Conservation (phyloP, 352 stramenopile genomes). For the Pythium periplocum region DNA sequence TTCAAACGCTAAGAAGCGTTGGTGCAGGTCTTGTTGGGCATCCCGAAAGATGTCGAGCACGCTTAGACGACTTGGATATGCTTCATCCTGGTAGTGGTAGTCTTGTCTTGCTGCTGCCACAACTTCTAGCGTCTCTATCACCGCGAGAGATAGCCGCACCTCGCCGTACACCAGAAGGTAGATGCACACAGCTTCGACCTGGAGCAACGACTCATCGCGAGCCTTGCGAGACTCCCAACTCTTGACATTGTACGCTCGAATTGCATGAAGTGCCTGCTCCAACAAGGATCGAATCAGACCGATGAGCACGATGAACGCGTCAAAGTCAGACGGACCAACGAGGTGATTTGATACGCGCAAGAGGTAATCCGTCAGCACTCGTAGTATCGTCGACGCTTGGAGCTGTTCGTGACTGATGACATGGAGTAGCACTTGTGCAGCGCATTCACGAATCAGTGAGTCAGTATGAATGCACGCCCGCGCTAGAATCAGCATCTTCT, state of each 20-base stretch:
- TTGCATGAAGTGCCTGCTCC: conserved; percentile 1
- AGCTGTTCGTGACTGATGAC: conserved; percentile 19
- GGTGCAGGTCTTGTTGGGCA: conserved; percentile 13
- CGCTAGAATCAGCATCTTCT: conserved; percentile 58
- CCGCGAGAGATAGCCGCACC: conserved; percentile 18
- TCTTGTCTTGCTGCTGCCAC: conserved; percentile 14
- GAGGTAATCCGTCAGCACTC: conserved; percentile 55
- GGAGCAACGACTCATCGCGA: conserved; percentile 42
- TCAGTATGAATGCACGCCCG: conserved; percentile 47
- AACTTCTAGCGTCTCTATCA: conserved; percentile 27
- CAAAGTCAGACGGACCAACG: conserved; percentile 18
- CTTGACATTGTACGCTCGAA: too few species aligned
- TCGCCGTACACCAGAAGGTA: conserved; percentile 55
- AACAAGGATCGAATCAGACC: conserved; percentile 29
- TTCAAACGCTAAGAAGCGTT: conserved; percentile 18
- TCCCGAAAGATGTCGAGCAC: conserved; percentile 19
- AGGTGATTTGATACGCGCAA: conserved; percentile 42
- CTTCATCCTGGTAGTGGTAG: conserved; percentile 6
- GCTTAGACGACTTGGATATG: conserved; percentile 13
- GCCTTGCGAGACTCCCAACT: conserved; percentile 32
- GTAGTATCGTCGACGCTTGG: conserved; percentile 32
- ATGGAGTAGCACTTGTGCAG: conserved; percentile 26
- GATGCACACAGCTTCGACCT: conserved; percentile 53
- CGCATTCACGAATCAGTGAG: conserved; percentile 28
- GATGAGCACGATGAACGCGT: conserved; percentile 31